Percentiles rank a stretch among this genome's conserved stretches.
Conservation (phyloP, 441 rosid species). For the Eruca vesicaria region DNA sequence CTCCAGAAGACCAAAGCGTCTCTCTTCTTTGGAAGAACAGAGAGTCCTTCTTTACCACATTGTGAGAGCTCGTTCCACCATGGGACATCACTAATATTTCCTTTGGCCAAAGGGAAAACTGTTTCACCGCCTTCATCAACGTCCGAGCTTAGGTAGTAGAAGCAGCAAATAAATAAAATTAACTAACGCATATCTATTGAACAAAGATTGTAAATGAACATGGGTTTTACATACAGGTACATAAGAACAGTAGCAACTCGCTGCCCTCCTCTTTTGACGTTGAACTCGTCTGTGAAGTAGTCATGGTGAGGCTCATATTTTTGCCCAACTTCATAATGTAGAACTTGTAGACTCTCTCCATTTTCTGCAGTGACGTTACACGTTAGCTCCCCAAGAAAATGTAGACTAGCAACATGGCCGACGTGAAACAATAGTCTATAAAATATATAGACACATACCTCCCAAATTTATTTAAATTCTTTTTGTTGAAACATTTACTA, state of each 20-base stretch:
- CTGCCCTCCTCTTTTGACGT: constrained; percentile 58
- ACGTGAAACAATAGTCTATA: background rate
- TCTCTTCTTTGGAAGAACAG: constrained; percentile 61
- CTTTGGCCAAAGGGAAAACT: constrained; percentile 62
- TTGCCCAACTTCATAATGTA: constrained; percentile 69
- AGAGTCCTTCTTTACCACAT: constrained; percentile 51
- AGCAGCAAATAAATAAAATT: constrained; percentile 2
- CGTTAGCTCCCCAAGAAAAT: background rate
- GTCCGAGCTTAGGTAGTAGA: constrained; percentile 43
- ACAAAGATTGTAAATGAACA: background rate
- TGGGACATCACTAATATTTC: constrained; percentile 38
- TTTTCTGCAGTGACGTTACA: constrained; percentile 42
- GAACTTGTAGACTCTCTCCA: constrained; percentile 68
- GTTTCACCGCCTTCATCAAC: constrained; percentile 80
- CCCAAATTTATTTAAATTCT: too few species aligned
- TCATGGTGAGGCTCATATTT: constrained; percentile 66
- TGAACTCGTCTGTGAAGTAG: constrained; percentile 57
- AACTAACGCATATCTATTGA: background rate
- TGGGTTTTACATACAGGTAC: constrained; percentile 56
- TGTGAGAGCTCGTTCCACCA: constrained; percentile 28
- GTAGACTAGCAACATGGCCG: background rate
- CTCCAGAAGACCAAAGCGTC: constrained; percentile 75
- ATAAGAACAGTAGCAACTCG: constrained; percentile 65
- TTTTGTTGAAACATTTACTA: background rate
- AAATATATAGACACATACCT: background rate